phyloP scores from a whole-genome alignment of 2,329 filamentous ascomycete genomes.

The Dactylella cylindrospora region DNA sequence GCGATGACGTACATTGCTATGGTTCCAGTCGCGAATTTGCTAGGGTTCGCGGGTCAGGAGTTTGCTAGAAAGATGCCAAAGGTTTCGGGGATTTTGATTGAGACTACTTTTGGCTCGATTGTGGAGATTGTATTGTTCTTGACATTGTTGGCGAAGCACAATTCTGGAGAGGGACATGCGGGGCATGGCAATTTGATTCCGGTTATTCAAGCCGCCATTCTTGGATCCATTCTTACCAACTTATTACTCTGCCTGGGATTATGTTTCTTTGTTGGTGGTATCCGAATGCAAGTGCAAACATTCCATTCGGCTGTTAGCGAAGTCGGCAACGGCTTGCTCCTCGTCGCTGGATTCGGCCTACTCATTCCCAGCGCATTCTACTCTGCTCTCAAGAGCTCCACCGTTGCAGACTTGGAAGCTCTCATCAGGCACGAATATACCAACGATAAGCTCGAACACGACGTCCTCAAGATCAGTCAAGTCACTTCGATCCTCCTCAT shows the following conservation, averaged over 20 bases:
- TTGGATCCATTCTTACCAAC: constrained; percentile 80
- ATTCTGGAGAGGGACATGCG: constrained; percentile 52
- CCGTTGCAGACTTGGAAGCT: constrained; percentile 51
- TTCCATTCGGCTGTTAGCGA: constrained; percentile 78
- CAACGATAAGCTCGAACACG: constrained; percentile 55
- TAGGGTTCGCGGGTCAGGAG: constrained; percentile 73
- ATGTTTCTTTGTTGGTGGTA: constrained; percentile 76
- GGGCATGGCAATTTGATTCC: constrained; percentile 54
- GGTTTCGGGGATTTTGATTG: constrained; percentile 65
- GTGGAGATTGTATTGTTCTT: constrained; percentile 84
- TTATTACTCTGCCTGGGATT: constrained; percentile 75
- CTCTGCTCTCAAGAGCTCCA: constrained; percentile 42
- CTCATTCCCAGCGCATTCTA: constrained; percentile 54
- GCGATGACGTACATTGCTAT: constrained; percentile 73
- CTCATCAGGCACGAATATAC: constrained; percentile 53
- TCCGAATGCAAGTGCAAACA: constrained; percentile 66
- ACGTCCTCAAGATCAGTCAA: constrained; percentile 68
- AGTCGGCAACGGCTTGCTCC: constrained; percentile 72
- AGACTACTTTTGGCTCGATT: constrained; percentile 68
- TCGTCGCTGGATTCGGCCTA: constrained; percentile 68
- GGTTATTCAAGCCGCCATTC: constrained; percentile 80
- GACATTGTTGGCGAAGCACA: constrained; percentile 62
- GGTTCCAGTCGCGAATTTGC: constrained; percentile 72
- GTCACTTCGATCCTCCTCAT: constrained; percentile 71
- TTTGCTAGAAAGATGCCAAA: constrained; percentile 74